These are phyloP conservation scores for Glaciozyma martinii DNA, from an alignment of 768 basidiomycete species.

Conservation along the genomic window DNA sequence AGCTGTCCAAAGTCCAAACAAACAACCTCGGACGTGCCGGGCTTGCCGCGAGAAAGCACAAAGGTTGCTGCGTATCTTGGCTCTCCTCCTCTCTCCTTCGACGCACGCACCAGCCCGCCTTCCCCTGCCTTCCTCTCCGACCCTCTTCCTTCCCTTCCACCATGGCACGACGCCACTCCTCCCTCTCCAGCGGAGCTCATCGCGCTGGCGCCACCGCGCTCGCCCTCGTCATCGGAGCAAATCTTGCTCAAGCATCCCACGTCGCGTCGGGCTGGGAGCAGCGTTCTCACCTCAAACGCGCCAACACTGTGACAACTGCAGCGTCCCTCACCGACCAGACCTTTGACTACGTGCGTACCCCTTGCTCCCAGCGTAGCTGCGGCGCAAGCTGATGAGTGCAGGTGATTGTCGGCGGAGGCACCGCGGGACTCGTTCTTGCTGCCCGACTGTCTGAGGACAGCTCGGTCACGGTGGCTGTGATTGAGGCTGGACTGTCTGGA, in stretches of 20 bases:
- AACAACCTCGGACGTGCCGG: too few relatives aligned
- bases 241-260: too few relatives aligned
- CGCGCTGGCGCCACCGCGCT: too few relatives aligned
- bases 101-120: not conserved
- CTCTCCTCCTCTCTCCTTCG: not conserved
- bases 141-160: not conserved
- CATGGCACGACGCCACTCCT: not conserved
- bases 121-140: not conserved
- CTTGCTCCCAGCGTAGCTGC: not conserved
- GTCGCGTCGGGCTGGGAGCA: not conserved
- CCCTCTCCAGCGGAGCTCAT: too few relatives aligned
- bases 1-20: too few relatives aligned
- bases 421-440: constrained; percentile 37
- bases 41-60: not conserved
- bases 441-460: constrained; percentile 35
- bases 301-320: not conserved
- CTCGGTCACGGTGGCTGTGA: constrained; percentile 28
- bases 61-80: not conserved
- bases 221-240: too few relatives aligned
- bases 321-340: not conserved
- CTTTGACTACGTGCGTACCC: not conserved
- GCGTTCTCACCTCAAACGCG: not conserved
- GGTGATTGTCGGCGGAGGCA: not conserved
- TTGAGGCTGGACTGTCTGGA: constrained; percentile 37
- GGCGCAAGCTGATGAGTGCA: not conserved